phyloP scores from a whole-genome alignment of 768 basidiomycete species.

The Phanerochaete sordida region DNA sequence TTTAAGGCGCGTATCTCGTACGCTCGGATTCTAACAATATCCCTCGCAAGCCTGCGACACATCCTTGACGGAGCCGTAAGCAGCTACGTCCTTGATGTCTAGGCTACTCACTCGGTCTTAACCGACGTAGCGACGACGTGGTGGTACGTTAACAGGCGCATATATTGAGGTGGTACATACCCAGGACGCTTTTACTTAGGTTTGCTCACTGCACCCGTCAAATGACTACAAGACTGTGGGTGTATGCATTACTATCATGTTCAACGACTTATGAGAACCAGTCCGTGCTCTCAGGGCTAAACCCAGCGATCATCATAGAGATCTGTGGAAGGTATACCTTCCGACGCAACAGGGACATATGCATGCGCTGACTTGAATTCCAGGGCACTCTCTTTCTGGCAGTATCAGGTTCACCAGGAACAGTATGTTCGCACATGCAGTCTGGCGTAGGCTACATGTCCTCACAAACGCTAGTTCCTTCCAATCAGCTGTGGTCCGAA shows the following conservation, averaged over 20 bases:
- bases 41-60: conserved; percentile 71
- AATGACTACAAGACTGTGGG: conserved; percentile 89
- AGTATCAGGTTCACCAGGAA: conserved; percentile 87
- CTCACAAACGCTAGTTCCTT: conserved; percentile 50
- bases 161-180: conserved; percentile 31
- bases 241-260: conserved; percentile 33
- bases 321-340: conserved; percentile 68
- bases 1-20: too few relatives aligned
- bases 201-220: conserved; percentile 79
- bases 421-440: conserved; percentile 39
- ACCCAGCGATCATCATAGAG: conserved; percentile 72
- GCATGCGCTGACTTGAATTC: background rate
- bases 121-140: conserved; percentile 26
- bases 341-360: background rate
- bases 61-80: conserved; percentile 73
- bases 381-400: conserved; percentile 88
- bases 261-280: conserved; percentile 26
- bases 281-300: conserved; percentile 83
- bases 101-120: background rate
- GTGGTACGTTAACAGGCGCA: conserved; percentile 30
- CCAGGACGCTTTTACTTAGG: conserved; percentile 38
- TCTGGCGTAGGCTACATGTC: conserved; percentile 5
- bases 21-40: background rate
- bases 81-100: background rate
- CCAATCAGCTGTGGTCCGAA: conserved; percentile 80